These are phyloP conservation scores for Xylaria sp. DNA, from an alignment of 2,329 filamentous ascomycete species.

Conservation along the genomic window DNA sequence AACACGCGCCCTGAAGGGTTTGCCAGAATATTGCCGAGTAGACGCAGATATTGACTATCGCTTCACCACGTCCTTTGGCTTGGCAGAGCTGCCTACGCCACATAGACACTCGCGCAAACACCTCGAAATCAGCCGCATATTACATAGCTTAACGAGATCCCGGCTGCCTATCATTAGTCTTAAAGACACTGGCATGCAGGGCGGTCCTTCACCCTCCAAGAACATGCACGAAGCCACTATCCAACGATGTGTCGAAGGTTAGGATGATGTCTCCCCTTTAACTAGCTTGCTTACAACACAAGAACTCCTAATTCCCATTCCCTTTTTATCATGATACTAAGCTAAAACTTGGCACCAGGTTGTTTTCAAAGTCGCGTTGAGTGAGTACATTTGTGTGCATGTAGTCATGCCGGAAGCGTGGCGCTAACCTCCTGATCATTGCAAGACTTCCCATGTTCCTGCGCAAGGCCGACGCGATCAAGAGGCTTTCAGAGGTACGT, in stretches of 20 bases:
- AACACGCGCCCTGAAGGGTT: not conserved
- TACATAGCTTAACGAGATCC: constrained; percentile 2
- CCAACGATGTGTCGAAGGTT: not conserved
- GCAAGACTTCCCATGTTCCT: not conserved
- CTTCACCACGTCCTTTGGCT: constrained; percentile 1
- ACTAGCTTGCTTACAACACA: not conserved
- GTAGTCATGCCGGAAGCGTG: not conserved
- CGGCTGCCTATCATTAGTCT: not conserved
- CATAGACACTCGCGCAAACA: constrained; percentile 4
- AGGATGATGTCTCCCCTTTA: not conserved
- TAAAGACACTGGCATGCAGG: not conserved
- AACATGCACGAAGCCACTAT: not conserved
- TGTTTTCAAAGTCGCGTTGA: not conserved
- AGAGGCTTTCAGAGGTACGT: not conserved
- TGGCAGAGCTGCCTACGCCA: not conserved
- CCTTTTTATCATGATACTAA: not conserved
- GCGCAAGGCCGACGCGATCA: not conserved
- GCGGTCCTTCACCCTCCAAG: not conserved
- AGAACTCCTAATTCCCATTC: not conserved
- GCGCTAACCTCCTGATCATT: not conserved
- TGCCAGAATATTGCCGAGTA: not conserved
- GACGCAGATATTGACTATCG: constrained; percentile 2
- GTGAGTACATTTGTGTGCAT: not conserved
- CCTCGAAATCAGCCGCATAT: constrained; percentile 8
- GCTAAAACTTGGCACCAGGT: not conserved